phyloP scores from a whole-genome alignment of 306 rosid species.

The Hippophae tibetana region DNA sequence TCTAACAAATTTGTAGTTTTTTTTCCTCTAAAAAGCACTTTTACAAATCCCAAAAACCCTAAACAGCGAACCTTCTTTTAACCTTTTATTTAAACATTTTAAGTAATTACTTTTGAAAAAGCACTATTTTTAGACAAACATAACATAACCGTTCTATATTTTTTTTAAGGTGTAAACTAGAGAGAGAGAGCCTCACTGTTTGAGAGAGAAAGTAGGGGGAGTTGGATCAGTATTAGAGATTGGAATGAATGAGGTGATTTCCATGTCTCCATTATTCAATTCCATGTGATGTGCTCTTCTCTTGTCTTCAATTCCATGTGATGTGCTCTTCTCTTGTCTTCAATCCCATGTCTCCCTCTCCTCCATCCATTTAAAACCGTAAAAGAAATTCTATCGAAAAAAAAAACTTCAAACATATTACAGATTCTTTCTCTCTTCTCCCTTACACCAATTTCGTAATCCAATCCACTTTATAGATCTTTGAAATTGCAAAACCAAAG shows the following conservation, averaged over 20 bases:
- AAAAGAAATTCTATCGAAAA: not conserved
- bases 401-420: not conserved
- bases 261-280: slow-evolving; percentile 31
- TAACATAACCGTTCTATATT: no score
- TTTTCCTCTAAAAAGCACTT: no score
- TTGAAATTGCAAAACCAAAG: slow-evolving; percentile 38
- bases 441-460: slow-evolving; percentile 20
- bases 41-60: no score
- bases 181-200: slow-evolving; percentile 5
- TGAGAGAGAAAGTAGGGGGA: slow-evolving; percentile 11
- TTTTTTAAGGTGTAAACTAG: no score
- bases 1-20: no score
- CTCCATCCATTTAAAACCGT: slow-evolving; percentile 19
- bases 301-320: slow-evolving; percentile 33
- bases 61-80: no score
- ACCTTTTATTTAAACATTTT: no score
- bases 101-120: no score
- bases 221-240: not conserved
- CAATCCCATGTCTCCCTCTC: slow-evolving; percentile 38
- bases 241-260: not conserved
- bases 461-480: slow-evolving; percentile 63
- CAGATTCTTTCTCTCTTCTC: slow-evolving; percentile 9
- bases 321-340: slow-evolving; percentile 12
- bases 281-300: slow-evolving; percentile 26
- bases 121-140: no score